These are phyloP conservation scores for Shiraia sp. DNA, from an alignment of 2,329 filamentous ascomycete genomes.

Conservation along the genomic window DNA sequence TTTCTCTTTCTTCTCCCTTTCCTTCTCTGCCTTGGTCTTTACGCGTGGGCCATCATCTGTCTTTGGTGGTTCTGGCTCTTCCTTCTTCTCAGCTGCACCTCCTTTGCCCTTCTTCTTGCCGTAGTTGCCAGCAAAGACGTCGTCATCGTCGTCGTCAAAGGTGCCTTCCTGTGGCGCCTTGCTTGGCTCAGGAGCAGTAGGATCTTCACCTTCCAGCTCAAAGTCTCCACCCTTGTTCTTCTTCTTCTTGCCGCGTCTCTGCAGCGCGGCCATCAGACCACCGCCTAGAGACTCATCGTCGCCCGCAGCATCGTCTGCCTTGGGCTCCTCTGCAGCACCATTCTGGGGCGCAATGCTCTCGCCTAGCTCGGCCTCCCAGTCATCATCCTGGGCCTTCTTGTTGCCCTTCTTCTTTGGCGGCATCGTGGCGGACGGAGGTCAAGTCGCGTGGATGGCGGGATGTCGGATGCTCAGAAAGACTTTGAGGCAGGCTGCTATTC, in stretches of 20 bases:
- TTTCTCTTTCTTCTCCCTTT: slow-evolving; percentile 95
- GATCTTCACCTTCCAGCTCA: slow-evolving; percentile 71
- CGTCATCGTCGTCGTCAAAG: slow-evolving; percentile 68
- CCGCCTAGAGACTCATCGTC: slow-evolving; percentile 56
- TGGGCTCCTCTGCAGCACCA: slow-evolving; percentile 44
- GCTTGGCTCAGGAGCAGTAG: slow-evolving; percentile 50
- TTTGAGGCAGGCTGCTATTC: too few species aligned
- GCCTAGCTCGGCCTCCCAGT: slow-evolving; percentile 93
- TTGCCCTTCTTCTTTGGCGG: slow-evolving; percentile 93
- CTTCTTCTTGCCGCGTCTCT: slow-evolving; percentile 70
- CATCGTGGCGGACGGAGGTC: slow-evolving; percentile 60
- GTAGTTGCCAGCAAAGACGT: slow-evolving; percentile 79
- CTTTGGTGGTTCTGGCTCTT: slow-evolving; percentile 42
- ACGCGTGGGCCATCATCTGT: slow-evolving; percentile 57
- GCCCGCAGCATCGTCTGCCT: slow-evolving; percentile 39
- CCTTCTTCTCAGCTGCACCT: slow-evolving; percentile 46
- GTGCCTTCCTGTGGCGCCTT: slow-evolving; percentile 82
- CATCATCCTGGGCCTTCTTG: slow-evolving; percentile 85
- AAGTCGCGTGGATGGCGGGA: not conserved
- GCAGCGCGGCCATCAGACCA: slow-evolving; percentile 54
- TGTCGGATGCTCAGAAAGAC: not conserved
- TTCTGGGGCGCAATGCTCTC: slow-evolving; percentile 70
- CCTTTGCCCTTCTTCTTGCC: slow-evolving; percentile 68
- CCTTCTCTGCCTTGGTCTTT: slow-evolving; percentile 97
- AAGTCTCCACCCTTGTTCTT: slow-evolving; percentile 75